Base-by-base conservation (phyloP, 2,329 filamentous ascomycete species). In the Ascochyta pisi region DNA sequence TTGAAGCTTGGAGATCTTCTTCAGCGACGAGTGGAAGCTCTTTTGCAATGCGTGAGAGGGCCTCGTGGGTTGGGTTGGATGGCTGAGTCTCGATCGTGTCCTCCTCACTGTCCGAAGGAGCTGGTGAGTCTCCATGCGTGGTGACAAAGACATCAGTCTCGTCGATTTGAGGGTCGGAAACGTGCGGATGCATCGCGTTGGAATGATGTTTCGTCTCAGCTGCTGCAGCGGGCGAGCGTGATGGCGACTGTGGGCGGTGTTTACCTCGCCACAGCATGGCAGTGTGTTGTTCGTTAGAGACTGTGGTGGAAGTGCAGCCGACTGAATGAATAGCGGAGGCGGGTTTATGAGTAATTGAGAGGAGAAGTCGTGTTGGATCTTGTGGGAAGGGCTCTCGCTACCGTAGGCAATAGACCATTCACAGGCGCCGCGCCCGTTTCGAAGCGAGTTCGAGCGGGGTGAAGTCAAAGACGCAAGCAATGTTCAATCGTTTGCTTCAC, bases 311-410 rank as follows among this genome's bases (percentile, higher is more conserved):
- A 38, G 35, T 10, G 16, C 16, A 38, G 15, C 35, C 8, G 10
- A 22, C 6, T 3, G 19, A 38, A 6, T 4, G 19, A 19, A 33
- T 15, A 19, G 31, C n/a, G 6, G 22, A 24, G 15, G 27, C 12
- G 22, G 12, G 6, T 26, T 34, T 38, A 9, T 16, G 27, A 22
- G 29, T 13, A 15, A 8, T 23, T 38, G 13, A 31, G 34, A 16
- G 15, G 7, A 22, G 27, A 15, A 10, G 15, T 26, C 24, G 16
- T 22, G 19, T 22, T 26, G 35, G 37, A 19, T 47, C 26, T 19
- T 47, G 37, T 39, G 44, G 33, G n/a, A 51, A 31, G 15, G 53
- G 42, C 37, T 23, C 37, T 51, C 53, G 47, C 13, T 48, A 56
- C 53, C 43, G 10, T 42, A 24, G 23, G 26, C 2, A 26, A 26